Evolutionary conservation across 352 stramenopile genomes (phyloP).

Genomic region (Phytopythium oedochilum): DNA sequence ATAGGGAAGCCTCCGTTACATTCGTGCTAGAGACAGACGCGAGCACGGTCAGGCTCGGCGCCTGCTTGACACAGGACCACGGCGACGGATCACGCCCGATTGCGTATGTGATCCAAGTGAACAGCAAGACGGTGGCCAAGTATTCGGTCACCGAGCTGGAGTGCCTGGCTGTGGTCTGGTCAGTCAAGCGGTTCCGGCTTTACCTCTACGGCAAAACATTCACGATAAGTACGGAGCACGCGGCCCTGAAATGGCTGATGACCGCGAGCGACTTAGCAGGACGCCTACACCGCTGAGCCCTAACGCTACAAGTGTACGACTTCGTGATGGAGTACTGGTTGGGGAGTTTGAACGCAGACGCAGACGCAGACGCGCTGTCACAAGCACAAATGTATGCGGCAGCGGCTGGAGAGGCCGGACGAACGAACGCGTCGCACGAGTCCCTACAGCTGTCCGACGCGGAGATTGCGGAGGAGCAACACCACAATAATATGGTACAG

Average conservation of each 20-base stretch:
- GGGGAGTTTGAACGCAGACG: constrained; percentile 7
- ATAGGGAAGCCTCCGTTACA: no score
- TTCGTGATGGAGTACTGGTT: constrained; percentile 11
- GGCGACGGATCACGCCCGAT: constrained; percentile 6
- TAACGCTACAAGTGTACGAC: constrained; percentile 17
- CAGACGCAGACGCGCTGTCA: constrained; percentile 16
- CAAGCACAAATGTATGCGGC: not conserved
- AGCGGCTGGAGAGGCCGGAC: not conserved
- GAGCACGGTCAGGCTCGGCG: constrained; percentile 9
- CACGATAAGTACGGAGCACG: constrained; percentile 16
- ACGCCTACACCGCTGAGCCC: constrained; percentile 10
- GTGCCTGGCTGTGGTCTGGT: constrained; percentile 18
- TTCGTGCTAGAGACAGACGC: constrained; percentile 25
- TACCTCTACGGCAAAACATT: constrained; percentile 17
- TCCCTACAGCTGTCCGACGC: constrained; percentile 1
- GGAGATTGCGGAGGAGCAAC: constrained; percentile 1
- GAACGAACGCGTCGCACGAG: no score
- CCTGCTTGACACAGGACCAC: constrained; percentile 18
- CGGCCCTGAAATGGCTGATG: constrained; percentile 17
- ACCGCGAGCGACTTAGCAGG: constrained; percentile 3
- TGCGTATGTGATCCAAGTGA: constrained; percentile 16
- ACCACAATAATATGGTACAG: constrained; percentile 1
- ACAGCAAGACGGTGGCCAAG: constrained; percentile 9
- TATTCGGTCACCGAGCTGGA: constrained; percentile 22
- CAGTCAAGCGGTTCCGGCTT: constrained; percentile 15